Conservation (phyloP, 2,329 filamentous ascomycete genomes). For the Sclerotiophoma versabilis region DNA sequence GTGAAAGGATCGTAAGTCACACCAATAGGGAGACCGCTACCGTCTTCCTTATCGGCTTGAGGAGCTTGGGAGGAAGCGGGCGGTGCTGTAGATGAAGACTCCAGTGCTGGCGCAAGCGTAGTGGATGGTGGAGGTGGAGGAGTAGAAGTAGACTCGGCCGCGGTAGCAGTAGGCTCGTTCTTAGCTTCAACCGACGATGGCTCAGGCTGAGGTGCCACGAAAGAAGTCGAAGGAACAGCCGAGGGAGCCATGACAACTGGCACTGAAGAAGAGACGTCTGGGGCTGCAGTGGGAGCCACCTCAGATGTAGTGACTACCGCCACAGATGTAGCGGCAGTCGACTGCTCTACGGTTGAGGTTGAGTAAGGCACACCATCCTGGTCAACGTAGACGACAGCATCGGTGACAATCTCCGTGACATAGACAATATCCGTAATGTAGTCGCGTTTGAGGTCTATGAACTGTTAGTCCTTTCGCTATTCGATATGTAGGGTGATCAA, state of each 20-base stretch:
- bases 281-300: slow-evolving; percentile 17
- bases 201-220: slow-evolving; percentile 15
- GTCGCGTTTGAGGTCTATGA: slow-evolving; percentile 39
- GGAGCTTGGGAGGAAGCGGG: slow-evolving; percentile 7
- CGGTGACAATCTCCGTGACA: slow-evolving; percentile 40
- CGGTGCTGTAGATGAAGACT: slow-evolving; percentile 10
- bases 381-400: slow-evolving; percentile 44
- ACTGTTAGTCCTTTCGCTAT: slow-evolving; percentile 14
- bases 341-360: slow-evolving; percentile 28
- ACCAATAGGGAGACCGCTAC: slow-evolving; percentile 34
- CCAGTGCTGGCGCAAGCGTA: neutral
- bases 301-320: slow-evolving; percentile 18
- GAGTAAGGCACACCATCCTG: slow-evolving; percentile 36
- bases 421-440: slow-evolving; percentile 42
- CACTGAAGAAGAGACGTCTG: slow-evolving; percentile 9
- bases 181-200: slow-evolving; percentile 14
- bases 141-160: neutral
- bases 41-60: neutral
- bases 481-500: neutral
- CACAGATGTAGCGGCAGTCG: slow-evolving; percentile 11
- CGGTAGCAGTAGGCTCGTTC: neutral
- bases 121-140: neutral
- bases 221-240: slow-evolving; percentile 13
- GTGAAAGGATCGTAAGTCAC: slow-evolving; percentile 46
- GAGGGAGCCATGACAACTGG: slow-evolving; percentile 14